Conservation (phyloP, 2,329 filamentous ascomycete species). For the Venturia carpophila region DNA sequence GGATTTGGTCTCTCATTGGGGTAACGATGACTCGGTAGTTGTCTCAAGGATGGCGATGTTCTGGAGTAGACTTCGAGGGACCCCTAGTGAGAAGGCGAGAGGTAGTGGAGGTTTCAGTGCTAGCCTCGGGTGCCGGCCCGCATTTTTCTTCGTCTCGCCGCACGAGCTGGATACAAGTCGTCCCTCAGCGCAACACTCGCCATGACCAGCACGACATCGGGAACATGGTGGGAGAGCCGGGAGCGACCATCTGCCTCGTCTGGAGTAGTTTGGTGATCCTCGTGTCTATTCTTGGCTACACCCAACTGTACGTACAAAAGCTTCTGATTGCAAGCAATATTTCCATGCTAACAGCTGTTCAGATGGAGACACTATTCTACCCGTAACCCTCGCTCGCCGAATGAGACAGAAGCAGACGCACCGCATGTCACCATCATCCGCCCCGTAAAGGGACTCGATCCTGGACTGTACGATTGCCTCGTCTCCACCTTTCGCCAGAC, state of each 20-base stretch:
- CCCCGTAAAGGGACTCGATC: slow-evolving; percentile 87
- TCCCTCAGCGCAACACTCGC: background rate
- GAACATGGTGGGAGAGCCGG: slow-evolving; percentile 16
- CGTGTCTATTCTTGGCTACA: slow-evolving; percentile 14
- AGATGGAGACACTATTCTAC: slow-evolving; percentile 17
- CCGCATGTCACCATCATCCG: slow-evolving; percentile 87
- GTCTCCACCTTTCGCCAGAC: slow-evolving; percentile 74
- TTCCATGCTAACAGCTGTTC: background rate
- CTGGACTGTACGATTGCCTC: slow-evolving; percentile 84
- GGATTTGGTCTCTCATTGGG: too few species aligned
- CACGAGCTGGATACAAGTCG: background rate
- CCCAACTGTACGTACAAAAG: slow-evolving; percentile 14
- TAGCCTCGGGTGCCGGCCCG: background rate
- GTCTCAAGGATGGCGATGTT: too few species aligned
- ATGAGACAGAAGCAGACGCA: slow-evolving; percentile 37
- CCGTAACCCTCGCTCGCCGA: background rate
- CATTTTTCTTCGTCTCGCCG: background rate
- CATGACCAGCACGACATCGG: background rate
- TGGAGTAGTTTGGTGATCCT: slow-evolving; percentile 18
- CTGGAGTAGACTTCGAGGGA: too few species aligned
- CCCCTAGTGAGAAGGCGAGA: too few species aligned
- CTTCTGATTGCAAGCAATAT: background rate
- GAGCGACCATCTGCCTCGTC: slow-evolving; percentile 12
- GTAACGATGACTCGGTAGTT: too few species aligned
- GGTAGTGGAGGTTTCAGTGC: background rate